Conservation (phyloP, 805 yeast genomes). For the Jamesozyma gamospora region DNA sequence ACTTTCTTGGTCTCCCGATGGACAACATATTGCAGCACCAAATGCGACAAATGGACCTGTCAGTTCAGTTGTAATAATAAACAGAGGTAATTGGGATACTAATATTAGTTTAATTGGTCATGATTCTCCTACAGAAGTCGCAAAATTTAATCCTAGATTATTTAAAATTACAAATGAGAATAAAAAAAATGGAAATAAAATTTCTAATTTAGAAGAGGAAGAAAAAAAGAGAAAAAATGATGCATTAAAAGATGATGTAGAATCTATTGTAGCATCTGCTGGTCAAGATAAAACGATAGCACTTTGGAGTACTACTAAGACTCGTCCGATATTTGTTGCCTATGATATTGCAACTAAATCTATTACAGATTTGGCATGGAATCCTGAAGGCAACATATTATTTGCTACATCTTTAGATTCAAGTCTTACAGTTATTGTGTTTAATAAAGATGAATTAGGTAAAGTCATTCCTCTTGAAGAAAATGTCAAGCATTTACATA, state of each 20-base stretch:
- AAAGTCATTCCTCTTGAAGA: constrained; percentile 50
- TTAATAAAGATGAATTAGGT: constrained; percentile 59
- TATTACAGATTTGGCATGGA: constrained; percentile 85
- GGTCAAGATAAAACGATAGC: constrained; percentile 89
- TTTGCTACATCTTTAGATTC: constrained; percentile 81
- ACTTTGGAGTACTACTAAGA: constrained; percentile 71
- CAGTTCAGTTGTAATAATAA: constrained; percentile 60
- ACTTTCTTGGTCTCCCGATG: constrained; percentile 87
- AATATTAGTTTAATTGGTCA: constrained; percentile 71
- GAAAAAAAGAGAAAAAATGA: constrained; percentile 9
- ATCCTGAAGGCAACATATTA: constrained; percentile 66
- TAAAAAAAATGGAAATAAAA: neutral
- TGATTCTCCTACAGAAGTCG: constrained; percentile 78
- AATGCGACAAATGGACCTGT: constrained; percentile 81
- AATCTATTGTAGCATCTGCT: constrained; percentile 84
- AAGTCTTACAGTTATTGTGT: constrained; percentile 54
- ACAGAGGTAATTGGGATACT: constrained; percentile 72
- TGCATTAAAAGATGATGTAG: constrained; percentile 18
- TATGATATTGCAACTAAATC: constrained; percentile 66
- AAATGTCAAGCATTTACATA: constrained; percentile 58
- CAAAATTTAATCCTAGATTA: constrained; percentile 60
- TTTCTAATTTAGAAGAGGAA: constrained; percentile 8
- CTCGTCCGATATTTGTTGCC: constrained; percentile 73
- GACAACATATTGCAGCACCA: constrained; percentile 77
- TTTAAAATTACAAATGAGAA: constrained; percentile 30